Percentiles rank a stretch among this genome's conserved stretches.
Evolutionary conservation across 768 basidiomycete species (phyloP).

Genomic region (Agaricus blazei): DNA sequence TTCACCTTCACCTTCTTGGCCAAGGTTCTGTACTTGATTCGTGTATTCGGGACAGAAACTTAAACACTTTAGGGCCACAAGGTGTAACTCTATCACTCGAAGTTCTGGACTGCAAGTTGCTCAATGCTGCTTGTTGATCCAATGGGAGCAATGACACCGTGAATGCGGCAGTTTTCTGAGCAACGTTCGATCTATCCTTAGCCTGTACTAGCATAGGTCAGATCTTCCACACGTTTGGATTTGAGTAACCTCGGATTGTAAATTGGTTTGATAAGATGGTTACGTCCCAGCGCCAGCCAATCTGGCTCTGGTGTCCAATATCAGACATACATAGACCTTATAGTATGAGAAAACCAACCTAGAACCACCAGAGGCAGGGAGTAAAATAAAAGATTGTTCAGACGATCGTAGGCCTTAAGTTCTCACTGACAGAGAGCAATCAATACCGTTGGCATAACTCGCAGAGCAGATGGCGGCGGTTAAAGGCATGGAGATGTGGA

Average conservation of each 20-base stretch:
- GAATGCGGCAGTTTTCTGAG: conserved; percentile 19
- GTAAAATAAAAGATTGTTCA: conserved; percentile 86
- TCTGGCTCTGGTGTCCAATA: conserved; percentile 50
- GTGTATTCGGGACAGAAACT: too few species aligned
- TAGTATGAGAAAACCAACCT: conserved; percentile 47
- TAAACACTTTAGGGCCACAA: too few species aligned
- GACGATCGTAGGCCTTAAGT: conserved; percentile 83
- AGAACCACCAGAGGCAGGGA: conserved; percentile 76
- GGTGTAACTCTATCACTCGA: too few species aligned
- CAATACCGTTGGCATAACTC: neutral
- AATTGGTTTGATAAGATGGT: conserved; percentile 86
- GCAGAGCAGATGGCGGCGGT: neutral
- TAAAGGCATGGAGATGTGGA: too few species aligned
- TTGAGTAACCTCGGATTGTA: conserved; percentile 80
- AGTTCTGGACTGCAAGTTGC: conserved; percentile 26
- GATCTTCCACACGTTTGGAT: conserved; percentile 71
- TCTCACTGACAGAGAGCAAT: conserved; percentile 21
- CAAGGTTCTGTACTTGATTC: too few species aligned
- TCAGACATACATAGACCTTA: conserved; percentile 9
- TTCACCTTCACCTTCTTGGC: too few species aligned
- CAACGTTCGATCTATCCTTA: conserved; percentile 21
- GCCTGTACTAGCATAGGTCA: conserved; percentile 75
- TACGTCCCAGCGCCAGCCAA: conserved; percentile 84
- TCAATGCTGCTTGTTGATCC: conserved; percentile 47
- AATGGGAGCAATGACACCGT: conserved; percentile 28